A percentile compares a stretch with the other conserved stretches of the same genome.
These are phyloP conservation scores for Kwoniella europaea DNA, from an alignment of 768 basidiomycete species.

Conservation along the genomic window DNA sequence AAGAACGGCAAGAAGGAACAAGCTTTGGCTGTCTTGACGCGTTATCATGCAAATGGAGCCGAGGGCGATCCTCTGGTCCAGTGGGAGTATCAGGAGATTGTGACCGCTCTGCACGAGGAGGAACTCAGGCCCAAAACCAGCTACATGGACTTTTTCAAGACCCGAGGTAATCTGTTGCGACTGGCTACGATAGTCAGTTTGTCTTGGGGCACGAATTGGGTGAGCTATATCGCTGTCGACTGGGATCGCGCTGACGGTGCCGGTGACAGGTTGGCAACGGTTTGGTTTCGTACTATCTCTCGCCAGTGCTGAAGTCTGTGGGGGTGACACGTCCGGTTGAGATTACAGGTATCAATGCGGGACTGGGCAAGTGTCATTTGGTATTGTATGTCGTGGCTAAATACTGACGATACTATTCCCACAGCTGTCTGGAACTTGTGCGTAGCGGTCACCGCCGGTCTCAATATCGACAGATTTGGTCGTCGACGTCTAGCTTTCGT, in stretches of 20 bases:
- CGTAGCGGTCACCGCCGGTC: conserved; percentile 24
- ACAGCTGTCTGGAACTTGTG: conserved; percentile 3
- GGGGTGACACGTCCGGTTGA: conserved; percentile 46
- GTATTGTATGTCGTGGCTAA: too few species aligned
- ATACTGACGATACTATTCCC: background rate
- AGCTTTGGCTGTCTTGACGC: conserved; percentile 42
- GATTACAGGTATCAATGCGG: conserved; percentile 48
- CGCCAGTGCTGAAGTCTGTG: conserved; percentile 45
- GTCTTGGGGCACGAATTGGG: conserved; percentile 43
- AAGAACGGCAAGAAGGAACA: conserved; percentile 36
- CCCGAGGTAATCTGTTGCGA: conserved; percentile 35
- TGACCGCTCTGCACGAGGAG: conserved; percentile 37
- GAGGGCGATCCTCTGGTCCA: conserved; percentile 42
- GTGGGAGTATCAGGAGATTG: conserved; percentile 48
- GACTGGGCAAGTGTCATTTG: conserved; percentile 33
- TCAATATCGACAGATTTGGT: conserved; percentile 47
- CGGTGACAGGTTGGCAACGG: background rate
- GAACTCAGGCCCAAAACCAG: conserved; percentile 30
- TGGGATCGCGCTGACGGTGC: conserved; percentile 29
- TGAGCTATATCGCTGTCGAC: conserved; percentile 14
- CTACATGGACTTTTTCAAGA: conserved; percentile 38
- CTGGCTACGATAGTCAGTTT: conserved; percentile 35
- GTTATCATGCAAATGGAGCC: conserved; percentile 48
- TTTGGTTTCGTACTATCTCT: conserved; percentile 31
- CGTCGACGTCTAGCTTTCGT: conserved; percentile 40